Percentiles rank a stretch among this genome's conserved stretches.
Evolutionary conservation across 495 filamentous ascomycete genomes (phyloP).

Genomic region (Aspergillus ellipticus): DNA sequence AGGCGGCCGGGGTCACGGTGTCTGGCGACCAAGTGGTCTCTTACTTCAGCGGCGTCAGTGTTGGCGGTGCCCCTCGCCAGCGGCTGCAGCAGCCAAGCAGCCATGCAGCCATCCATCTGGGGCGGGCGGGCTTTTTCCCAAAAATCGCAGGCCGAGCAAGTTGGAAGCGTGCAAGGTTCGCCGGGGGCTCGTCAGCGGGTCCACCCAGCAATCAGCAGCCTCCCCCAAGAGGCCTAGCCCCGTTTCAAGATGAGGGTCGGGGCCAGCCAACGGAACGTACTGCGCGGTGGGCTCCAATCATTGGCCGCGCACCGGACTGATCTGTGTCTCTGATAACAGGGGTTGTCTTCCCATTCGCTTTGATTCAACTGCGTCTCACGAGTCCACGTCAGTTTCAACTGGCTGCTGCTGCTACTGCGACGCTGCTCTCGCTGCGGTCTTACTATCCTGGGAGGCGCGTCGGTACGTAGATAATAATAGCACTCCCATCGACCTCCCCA

Average conservation of each 20-base stretch:
- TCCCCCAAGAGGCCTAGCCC: constrained; percentile 10
- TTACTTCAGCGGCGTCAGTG: neutral
- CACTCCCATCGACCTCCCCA: neutral
- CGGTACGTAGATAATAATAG: neutral
- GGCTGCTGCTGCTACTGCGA: too few relatives aligned
- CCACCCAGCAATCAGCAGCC: constrained; percentile 11
- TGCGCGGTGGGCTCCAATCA: constrained; percentile 2
- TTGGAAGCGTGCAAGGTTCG: constrained; percentile 4
- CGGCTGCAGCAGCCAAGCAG: too few relatives aligned
- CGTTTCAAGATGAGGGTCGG: constrained; percentile 20
- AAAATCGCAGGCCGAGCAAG: neutral
- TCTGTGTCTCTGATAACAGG: constrained; percentile 17
- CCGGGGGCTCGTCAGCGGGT: constrained; percentile 8
- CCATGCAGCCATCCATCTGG: neutral
- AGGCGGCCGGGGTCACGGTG: neutral
- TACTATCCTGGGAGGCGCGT: neutral
- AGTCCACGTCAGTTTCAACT: constrained; percentile 21
- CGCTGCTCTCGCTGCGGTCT: too few relatives aligned
- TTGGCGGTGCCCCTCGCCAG: neutral
- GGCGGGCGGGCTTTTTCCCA: neutral
- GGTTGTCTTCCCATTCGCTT: constrained; percentile 12
- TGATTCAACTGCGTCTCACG: constrained; percentile 9
- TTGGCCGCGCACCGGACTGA: constrained; percentile 5
- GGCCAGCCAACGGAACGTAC: constrained; percentile 12
- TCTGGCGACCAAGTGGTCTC: neutral